These are phyloP conservation scores for Leersia perrieri DNA, from an alignment of 176 grass and related monocot species.

Conservation along the genomic window DNA sequence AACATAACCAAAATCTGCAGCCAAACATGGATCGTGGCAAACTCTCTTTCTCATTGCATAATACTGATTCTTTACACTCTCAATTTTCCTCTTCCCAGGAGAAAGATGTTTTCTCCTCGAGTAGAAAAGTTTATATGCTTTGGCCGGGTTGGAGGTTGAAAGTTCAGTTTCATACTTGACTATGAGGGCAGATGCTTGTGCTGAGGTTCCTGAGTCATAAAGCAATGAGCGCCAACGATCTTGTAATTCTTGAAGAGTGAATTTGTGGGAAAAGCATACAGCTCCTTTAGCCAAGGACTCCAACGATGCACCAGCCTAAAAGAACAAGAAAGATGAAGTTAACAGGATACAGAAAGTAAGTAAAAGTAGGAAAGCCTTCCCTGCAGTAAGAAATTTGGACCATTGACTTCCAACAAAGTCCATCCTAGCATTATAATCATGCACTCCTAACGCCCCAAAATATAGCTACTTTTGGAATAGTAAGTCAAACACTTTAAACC, in stretches of 20 bases:
- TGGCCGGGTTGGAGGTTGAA: conserved; percentile 32
- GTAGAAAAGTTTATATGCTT: conserved; percentile 36
- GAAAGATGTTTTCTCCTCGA: conserved; percentile 39
- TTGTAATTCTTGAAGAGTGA: conserved; percentile 55
- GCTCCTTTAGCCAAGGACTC: conserved; percentile 58
- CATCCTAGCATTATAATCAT: not conserved
- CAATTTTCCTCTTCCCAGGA: conserved; percentile 38
- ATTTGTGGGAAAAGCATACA: conserved; percentile 47
- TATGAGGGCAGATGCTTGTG: conserved; percentile 38
- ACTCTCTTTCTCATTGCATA: conserved; percentile 47
- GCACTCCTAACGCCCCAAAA: too few relatives aligned
- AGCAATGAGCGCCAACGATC: conserved; percentile 53
- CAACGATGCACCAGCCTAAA: conserved; percentile 50
- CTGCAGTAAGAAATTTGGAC: not conserved
- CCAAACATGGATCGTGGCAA: conserved; percentile 25
- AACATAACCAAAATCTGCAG: conserved; percentile 36
- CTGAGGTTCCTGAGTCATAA: conserved; percentile 33
- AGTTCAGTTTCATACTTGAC: conserved; percentile 36
- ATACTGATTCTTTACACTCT: conserved; percentile 40
- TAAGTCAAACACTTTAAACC: too few relatives aligned
- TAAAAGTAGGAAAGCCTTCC: not conserved
- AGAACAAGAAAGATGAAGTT: conserved; percentile 22
- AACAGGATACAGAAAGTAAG: not conserved
- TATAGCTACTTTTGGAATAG: too few relatives aligned
- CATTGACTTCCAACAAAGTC: not conserved